phyloP scores from a whole-genome alignment of 1,284 basidiomycete genomes.

The Caloboletus firmus region DNA sequence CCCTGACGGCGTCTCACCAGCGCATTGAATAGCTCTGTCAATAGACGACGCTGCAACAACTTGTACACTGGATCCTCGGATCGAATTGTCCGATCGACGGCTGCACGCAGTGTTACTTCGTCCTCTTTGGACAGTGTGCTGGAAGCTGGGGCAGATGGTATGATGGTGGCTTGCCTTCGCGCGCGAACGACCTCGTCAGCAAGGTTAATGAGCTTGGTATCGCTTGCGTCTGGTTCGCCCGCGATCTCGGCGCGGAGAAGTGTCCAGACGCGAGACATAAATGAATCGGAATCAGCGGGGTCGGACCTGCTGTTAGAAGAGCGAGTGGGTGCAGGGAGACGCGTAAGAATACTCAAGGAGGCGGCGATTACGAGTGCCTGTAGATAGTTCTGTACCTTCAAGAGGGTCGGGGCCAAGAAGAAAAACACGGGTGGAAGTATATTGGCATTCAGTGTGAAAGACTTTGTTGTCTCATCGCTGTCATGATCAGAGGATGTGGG shows the following conservation, averaged over 20 bases:
- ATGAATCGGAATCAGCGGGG: conserved; percentile 26
- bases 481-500: not conserved
- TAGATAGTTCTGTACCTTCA: conserved; percentile 64
- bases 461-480: conserved; percentile 8
- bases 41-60: conserved; percentile 57
- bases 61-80: conserved; percentile 63
- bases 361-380: conserved; percentile 70
- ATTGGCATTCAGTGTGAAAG: conserved; percentile 32
- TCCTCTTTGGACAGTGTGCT: conserved; percentile 39
- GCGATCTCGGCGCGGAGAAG: conserved; percentile 61
- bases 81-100: conserved; percentile 61
- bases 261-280: conserved; percentile 61
- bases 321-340: conserved; percentile 34
- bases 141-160: conserved; percentile 5
- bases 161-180: conserved; percentile 24
- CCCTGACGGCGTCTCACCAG: conserved; percentile 27
- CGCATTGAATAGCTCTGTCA: conserved; percentile 43
- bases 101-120: conserved; percentile 51
- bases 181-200: conserved; percentile 68
- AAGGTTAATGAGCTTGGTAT: conserved; percentile 61
- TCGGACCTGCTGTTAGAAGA: not conserved
- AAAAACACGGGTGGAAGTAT: conserved; percentile 61
- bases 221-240: conserved; percentile 38
- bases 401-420: conserved; percentile 51
- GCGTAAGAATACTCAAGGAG: conserved; percentile 55